phyloP scores from a whole-genome alignment of 345 rosid genomes.

The Syzygium oleosum region DNA sequence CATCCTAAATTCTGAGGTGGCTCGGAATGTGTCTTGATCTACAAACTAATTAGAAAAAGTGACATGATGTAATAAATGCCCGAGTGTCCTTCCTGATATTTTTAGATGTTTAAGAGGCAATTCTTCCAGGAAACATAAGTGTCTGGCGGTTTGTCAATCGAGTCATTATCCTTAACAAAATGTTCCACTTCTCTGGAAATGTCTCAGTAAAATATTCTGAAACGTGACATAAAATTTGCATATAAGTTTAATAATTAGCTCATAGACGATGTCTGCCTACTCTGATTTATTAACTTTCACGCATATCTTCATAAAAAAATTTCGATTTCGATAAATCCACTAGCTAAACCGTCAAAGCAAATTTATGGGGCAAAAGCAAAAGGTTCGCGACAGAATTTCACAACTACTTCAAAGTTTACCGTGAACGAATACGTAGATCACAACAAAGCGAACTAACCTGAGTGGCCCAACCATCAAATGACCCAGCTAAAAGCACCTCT shows the following conservation, averaged over 20 bases:
- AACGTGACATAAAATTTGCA: not conserved
- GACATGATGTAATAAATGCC: not conserved
- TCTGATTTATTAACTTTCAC: not conserved
- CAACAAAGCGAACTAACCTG: slow-evolving; percentile 40
- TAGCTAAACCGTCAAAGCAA: not conserved
- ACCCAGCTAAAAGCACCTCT: slow-evolving; percentile 78
- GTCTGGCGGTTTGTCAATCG: not conserved
- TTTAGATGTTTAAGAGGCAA: not conserved
- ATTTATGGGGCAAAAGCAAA: not conserved
- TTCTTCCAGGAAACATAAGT: not conserved
- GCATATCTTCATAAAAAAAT: not conserved
- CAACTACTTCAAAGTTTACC: not conserved
- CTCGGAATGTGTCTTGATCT: not conserved
- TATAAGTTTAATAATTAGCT: not conserved
- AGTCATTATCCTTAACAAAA: not conserved
- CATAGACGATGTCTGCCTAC: not conserved
- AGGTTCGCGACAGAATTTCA: not conserved
- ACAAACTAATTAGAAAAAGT: not conserved
- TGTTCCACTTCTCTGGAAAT: not conserved
- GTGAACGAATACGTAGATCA: not conserved
- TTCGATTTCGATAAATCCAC: not conserved
- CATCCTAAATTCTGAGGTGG: not conserved
- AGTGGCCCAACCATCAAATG: slow-evolving; percentile 90
- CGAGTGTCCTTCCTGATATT: not conserved
- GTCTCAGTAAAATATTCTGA: not conserved